phyloP scores from a whole-genome alignment of 1,284 basidiomycete species.

The Fomitopsis schrenkii region DNA sequence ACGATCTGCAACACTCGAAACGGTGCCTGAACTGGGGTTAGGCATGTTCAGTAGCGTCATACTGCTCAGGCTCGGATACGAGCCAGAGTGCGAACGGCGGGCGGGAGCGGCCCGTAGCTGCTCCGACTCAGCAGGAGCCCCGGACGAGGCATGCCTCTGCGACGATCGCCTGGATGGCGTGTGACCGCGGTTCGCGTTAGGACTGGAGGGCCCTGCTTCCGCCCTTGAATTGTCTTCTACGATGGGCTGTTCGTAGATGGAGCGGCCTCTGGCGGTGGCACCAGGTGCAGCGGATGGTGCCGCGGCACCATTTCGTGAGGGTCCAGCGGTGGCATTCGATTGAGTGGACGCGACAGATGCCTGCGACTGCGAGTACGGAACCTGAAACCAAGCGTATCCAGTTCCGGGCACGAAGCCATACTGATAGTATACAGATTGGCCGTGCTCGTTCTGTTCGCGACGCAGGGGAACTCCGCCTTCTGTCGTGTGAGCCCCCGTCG shows the following conservation, averaged over 20 bases:
- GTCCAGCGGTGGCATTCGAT: not conserved
- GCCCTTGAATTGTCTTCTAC: not conserved
- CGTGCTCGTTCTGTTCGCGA: not conserved
- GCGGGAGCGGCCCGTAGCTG: not conserved
- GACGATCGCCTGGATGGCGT: not conserved
- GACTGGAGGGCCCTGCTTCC: not conserved
- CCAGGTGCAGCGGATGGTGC: not conserved
- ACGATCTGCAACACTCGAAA: not conserved
- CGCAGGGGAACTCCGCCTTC: not conserved
- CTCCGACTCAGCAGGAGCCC: not conserved
- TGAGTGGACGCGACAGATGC: not conserved
- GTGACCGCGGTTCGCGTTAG: not conserved
- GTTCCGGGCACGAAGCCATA: conserved; percentile 14
- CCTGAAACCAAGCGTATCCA: conserved; percentile 12
- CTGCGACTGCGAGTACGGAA: not conserved
- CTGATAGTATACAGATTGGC: conserved; percentile 2
- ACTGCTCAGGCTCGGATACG: not conserved
- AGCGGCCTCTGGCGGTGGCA: not conserved
- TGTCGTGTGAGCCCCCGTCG: not conserved
- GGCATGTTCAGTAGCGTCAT: conserved; percentile 3
- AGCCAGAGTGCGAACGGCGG: not conserved
- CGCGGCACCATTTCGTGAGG: not conserved
- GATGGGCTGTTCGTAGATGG: conserved; percentile 1
- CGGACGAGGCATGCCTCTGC: not conserved
- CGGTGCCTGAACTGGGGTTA: not conserved